Evolutionary conservation across 805 yeast species (phyloP), one percentile per base, ranked within the genome.

Genomic region (Kregervanrija fluxuum): DNA sequence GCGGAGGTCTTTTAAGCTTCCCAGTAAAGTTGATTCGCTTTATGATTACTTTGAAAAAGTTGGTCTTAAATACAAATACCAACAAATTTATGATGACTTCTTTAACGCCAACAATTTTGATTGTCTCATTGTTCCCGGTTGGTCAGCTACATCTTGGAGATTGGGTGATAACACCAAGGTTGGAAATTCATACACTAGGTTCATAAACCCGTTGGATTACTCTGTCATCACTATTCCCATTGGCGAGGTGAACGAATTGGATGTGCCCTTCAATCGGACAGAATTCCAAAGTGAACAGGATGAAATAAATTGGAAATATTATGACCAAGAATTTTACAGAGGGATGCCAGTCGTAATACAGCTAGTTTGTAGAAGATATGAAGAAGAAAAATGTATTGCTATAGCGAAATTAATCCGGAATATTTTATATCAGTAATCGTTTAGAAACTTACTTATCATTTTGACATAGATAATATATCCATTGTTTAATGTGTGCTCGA

Each of bases 301-400:
- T 60, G 53, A 57, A 35, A 50, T 49, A 11, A 55, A 55, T 33
- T 59, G 65, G 56, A 62, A 64, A 10, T 56, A 67, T 33, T 78
- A 77, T 60, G 73, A 70, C 43, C 61, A 67, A 38, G 64, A 60
- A 43, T 65, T 68, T 46, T 48, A 47, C 42, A 6, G 45, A 11
- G 77, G 75, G 3, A 77, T 75, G 54, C 82, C 85, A 0, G 77
- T 80, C 3, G 67, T 72, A 3, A 49, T 79, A 8, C 87, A 81
- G 55, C 49, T 81, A 17, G 70, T 77, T 14, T 72, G 80, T 22
- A 67, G 73, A 44, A 66, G 79, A 46, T 73, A 71, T 44, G 73
- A 79, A 48, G 87, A 81, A 54, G 86, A 81, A 54, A 73, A 75
- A 54, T 71, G 71, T 4, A 56, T 78, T 30, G 68, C 61, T 5